A percentile compares a stretch with the other conserved stretches of the same genome.
phyloP scores from a whole-genome alignment of 139 green algal species.

The Volvox africanus region DNA sequence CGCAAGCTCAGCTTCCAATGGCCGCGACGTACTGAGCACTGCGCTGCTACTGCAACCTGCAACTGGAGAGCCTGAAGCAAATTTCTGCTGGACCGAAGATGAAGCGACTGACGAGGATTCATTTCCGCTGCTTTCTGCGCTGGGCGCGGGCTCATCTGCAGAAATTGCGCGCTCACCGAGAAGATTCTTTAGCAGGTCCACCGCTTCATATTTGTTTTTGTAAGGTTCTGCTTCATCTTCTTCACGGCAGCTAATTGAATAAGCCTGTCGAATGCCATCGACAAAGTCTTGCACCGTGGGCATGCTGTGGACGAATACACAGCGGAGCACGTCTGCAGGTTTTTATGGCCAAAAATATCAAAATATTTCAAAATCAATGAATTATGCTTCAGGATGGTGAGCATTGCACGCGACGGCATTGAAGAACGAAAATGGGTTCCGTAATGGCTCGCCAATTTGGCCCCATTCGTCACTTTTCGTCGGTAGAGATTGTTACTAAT shows the following conservation, averaged over 20 bases:
- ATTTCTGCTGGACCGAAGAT: not conserved
- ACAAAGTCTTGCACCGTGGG: slow-evolving; percentile 5
- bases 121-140: not conserved
- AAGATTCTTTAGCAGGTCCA: slow-evolving; percentile 35
- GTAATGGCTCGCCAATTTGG: too few relatives aligned
- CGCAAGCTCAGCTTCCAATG: not conserved
- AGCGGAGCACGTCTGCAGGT: too few relatives aligned
- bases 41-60: not conserved
- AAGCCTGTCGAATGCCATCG: not conserved
- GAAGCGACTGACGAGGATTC: not conserved
- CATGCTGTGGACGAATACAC: not conserved
- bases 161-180: not conserved
- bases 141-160: not conserved
- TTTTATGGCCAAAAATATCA: too few relatives aligned
- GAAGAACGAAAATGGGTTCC: too few relatives aligned
- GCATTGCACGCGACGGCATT: too few relatives aligned
- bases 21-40: not conserved
- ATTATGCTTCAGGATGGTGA: too few relatives aligned
- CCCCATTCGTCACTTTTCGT: too few relatives aligned
- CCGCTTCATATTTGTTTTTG: slow-evolving; percentile 52
- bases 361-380: too few relatives aligned
- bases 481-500: too few relatives aligned
- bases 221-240: slow-evolving; percentile 59
- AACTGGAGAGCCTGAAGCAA: not conserved
- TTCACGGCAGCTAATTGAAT: not conserved